Conservation (phyloP, 2,329 filamentous ascomycete species). For the Macroventuria anomochaeta region DNA sequence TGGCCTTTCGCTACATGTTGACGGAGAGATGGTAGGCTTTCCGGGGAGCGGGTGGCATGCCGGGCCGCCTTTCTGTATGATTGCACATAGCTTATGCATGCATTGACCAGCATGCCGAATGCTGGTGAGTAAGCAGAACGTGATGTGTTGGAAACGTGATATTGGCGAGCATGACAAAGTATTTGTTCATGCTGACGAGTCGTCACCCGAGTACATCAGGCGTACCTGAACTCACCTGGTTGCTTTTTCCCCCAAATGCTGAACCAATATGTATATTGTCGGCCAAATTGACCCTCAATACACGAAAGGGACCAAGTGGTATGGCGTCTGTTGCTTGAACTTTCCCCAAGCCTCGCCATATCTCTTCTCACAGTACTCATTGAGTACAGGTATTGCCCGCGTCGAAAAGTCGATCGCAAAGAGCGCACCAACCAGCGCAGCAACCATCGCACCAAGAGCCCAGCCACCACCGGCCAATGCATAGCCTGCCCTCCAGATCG, state of each 20-base stretch:
- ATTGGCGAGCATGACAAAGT: background rate
- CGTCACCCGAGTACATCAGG: background rate
- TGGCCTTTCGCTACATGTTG: constrained; percentile 3
- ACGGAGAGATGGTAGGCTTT: constrained; percentile 1
- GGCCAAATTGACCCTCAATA: constrained; percentile 25
- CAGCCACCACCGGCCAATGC: constrained; percentile 58
- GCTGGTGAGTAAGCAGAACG: constrained; percentile 3
- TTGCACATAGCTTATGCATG: constrained; percentile 13
- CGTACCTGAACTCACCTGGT: background rate
- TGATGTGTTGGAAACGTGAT: background rate
- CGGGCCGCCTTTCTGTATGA: constrained; percentile 1
- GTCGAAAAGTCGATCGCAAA: constrained; percentile 56
- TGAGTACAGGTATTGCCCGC: constrained; percentile 56
- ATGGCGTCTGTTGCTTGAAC: constrained; percentile 52
- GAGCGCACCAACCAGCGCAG: constrained; percentile 48
- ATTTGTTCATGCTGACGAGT: background rate
- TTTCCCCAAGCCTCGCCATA: constrained; percentile 52
- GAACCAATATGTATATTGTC: background rate
- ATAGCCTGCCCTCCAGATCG: constrained; percentile 59
- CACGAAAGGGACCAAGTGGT: constrained; percentile 43
- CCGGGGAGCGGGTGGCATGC: background rate
- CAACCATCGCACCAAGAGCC: constrained; percentile 51
- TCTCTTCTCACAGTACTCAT: constrained; percentile 56
- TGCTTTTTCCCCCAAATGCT: background rate
- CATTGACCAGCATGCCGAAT: background rate